These are phyloP conservation scores for Paecilomyces formosus DNA, from an alignment of 2,329 filamentous ascomycete species.

Conservation along the genomic window DNA sequence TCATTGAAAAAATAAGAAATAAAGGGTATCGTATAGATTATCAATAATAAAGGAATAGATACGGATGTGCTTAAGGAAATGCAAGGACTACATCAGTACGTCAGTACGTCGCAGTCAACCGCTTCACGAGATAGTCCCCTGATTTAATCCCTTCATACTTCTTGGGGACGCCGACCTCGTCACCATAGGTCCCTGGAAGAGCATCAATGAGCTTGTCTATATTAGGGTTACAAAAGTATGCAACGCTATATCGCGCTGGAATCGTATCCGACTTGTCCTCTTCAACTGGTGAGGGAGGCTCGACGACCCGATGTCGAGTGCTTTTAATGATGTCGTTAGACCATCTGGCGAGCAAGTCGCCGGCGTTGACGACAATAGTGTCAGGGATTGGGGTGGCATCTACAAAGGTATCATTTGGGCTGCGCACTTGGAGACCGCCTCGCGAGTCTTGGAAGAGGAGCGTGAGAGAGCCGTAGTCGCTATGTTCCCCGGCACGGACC, in stretches of 20 bases:
- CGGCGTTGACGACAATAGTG: slow-evolving; percentile 82
- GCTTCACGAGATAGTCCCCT: slow-evolving; percentile 72
- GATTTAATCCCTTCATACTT: slow-evolving; percentile 74
- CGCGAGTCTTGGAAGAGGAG: slow-evolving; percentile 50
- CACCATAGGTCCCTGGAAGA: slow-evolving; percentile 66
- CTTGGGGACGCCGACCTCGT: slow-evolving; percentile 53
- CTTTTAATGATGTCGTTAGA: slow-evolving; percentile 87
- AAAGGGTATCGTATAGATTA: too few relatives aligned
- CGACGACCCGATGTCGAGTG: slow-evolving; percentile 82
- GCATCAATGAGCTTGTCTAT: slow-evolving; percentile 68
- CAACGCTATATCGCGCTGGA: slow-evolving; percentile 77
- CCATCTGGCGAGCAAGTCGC: slow-evolving; percentile 79
- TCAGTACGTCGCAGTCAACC: slow-evolving; percentile 67
- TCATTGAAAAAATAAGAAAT: too few relatives aligned
- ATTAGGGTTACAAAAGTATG: slow-evolving; percentile 89
- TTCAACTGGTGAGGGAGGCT: slow-evolving; percentile 57
- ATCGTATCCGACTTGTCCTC: slow-evolving; percentile 44
- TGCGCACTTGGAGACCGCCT: slow-evolving; percentile 56
- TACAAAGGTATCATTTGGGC: slow-evolving; percentile 69
- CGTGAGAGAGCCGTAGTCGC: slow-evolving; percentile 52
- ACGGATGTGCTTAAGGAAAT: background rate
- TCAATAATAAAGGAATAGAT: too few relatives aligned
- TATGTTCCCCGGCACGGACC: slow-evolving; percentile 72
- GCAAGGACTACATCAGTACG: slow-evolving; percentile 43
- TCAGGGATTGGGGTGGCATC: slow-evolving; percentile 74